Percentiles rank a stretch among this genome's conserved stretches.
These are phyloP conservation scores for Neonectria punicea DNA, from an alignment of 2,329 filamentous ascomycete genomes.

Conservation along the genomic window DNA sequence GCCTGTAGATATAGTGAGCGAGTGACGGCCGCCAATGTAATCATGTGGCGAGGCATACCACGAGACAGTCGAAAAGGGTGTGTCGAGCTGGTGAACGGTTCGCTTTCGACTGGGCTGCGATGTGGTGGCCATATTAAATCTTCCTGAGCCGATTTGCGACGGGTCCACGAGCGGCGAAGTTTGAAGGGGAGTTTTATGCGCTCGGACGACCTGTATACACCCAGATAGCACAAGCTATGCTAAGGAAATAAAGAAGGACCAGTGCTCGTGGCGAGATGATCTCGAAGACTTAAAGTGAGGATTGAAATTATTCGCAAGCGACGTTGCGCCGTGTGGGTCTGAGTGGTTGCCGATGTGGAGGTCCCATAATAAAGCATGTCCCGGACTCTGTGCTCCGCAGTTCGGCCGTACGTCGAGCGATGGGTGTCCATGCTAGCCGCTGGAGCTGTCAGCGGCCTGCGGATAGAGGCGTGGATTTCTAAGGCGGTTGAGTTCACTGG, in stretches of 20 bases:
- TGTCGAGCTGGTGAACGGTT: constrained; percentile 72
- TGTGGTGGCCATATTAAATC: constrained; percentile 39
- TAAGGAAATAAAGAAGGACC: neutral
- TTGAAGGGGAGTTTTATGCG: neutral
- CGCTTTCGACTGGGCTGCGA: constrained; percentile 58
- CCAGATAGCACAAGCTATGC: neutral
- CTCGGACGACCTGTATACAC: too few relatives aligned
- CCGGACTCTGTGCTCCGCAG: neutral
- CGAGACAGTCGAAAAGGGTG: constrained; percentile 68
- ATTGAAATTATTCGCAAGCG: constrained; percentile 19
- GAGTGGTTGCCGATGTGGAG: constrained; percentile 9
- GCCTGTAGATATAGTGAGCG: constrained; percentile 58
- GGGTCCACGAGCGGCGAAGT: neutral
- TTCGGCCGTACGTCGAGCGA: too few relatives aligned
- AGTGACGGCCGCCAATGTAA: neutral
- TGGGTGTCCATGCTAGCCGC: neutral
- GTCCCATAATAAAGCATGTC: neutral
- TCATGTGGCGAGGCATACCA: constrained; percentile 60
- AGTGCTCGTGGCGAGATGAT: neutral
- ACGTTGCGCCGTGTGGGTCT: constrained; percentile 6
- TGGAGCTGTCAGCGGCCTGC: constrained; percentile 7
- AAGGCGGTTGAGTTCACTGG: neutral
- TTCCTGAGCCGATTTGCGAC: neutral
- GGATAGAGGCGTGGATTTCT: neutral
- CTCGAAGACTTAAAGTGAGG: neutral